These are phyloP conservation scores for Leucocoprinus leucothites DNA, from an alignment of 768 basidiomycete genomes.

Conservation along the genomic window DNA sequence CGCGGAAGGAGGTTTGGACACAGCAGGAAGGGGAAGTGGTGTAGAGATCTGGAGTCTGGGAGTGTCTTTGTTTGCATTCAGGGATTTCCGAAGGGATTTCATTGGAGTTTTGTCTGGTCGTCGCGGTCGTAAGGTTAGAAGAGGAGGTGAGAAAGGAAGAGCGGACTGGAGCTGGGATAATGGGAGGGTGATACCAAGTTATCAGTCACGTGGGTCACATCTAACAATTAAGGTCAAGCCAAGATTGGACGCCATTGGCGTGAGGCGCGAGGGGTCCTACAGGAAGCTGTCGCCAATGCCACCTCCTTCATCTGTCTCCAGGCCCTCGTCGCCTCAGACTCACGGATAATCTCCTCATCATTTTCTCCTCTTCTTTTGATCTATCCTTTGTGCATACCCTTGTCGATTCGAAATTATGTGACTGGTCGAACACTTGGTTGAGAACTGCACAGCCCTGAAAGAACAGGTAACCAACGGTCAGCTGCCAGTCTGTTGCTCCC, in stretches of 20 bases:
- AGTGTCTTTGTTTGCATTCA: conserved; percentile 62
- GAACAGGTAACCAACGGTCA: too few species aligned
- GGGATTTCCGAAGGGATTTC: conserved; percentile 83
- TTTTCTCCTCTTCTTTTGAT: too few species aligned
- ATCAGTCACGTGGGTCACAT: conserved; percentile 10
- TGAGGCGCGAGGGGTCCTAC: too few species aligned
- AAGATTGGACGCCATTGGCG: too few species aligned
- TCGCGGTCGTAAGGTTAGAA: conserved; percentile 7
- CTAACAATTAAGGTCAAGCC: not conserved
- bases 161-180: not conserved
- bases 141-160: conserved; percentile 13
- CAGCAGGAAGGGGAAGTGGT: conserved; percentile 59
- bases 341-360: too few species aligned
- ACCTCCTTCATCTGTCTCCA: too few species aligned
- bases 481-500: not conserved
- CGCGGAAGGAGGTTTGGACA: conserved; percentile 68
- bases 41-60: conserved; percentile 66
- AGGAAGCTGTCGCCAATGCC: too few species aligned
- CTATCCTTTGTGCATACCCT: too few species aligned
- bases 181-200: not conserved
- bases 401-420: too few species aligned
- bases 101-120: conserved; percentile 32
- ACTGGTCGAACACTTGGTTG: too few species aligned
- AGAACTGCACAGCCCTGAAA: too few species aligned
- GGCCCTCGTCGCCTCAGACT: too few species aligned